phyloP scores from a whole-genome alignment of 768 basidiomycete species.

The Suillus occidentalis region DNA sequence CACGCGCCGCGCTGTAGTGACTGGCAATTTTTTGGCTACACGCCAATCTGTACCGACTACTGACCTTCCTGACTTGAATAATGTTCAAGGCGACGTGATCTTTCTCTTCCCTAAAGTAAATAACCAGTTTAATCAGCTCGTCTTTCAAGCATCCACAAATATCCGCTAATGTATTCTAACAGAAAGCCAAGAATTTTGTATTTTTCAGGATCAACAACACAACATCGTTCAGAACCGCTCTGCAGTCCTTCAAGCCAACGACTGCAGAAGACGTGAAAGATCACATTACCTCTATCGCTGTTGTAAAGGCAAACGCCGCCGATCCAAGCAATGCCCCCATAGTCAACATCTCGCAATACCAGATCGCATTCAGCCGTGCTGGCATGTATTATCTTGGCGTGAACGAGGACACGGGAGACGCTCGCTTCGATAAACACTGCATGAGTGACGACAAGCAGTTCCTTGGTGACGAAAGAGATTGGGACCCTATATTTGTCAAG shows the following conservation, averaged over 20 bases:
- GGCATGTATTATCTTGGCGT: not conserved
- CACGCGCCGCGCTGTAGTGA: no score
- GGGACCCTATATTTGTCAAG: not conserved
- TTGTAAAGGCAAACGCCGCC: no score
- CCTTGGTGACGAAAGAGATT: not conserved
- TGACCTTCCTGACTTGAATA: not conserved
- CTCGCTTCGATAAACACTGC: not conserved
- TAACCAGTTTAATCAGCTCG: not conserved
- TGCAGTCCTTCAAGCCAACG: no score
- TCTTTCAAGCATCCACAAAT: not conserved
- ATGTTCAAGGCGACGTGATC: not conserved
- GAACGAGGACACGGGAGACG: not conserved
- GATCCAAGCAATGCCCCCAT: no score
- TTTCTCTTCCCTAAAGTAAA: not conserved
- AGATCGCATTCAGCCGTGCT: not conserved
- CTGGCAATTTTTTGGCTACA: no score
- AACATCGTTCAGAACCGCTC: no score
- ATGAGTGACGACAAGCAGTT: not conserved
- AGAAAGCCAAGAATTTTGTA: not conserved
- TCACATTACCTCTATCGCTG: no score
- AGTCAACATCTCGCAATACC: no score
- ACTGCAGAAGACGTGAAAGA: no score
- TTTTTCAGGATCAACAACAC: not conserved
- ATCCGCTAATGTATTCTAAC: not conserved
- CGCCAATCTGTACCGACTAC: no score